phyloP scores from a whole-genome alignment of 2,329 filamentous ascomycete species.

The Fusarium sp. region DNA sequence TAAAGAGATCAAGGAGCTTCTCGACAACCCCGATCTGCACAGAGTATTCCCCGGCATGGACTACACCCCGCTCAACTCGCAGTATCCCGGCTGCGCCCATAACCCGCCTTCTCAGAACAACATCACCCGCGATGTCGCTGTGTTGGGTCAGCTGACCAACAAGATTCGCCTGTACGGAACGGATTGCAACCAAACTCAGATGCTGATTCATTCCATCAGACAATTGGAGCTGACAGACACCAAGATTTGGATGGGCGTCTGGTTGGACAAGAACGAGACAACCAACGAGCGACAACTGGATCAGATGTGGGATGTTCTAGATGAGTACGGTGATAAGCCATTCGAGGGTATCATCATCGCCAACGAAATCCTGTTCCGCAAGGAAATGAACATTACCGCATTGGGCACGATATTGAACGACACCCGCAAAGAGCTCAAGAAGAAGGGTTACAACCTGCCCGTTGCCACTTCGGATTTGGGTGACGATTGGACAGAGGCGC shows the following conservation, averaged over 20 bases:
- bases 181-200: slow-evolving; percentile 97
- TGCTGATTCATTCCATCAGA: slow-evolving; percentile 88
- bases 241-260: slow-evolving; percentile 95
- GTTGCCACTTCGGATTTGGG: slow-evolving; percentile 92
- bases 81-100: slow-evolving; percentile 86
- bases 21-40: slow-evolving; percentile 87
- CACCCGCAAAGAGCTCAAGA: slow-evolving; percentile 81
- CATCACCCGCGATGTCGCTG: slow-evolving; percentile 89
- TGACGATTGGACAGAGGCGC: slow-evolving; percentile 82
- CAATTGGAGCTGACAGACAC: slow-evolving; percentile 79
- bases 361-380: slow-evolving; percentile 83
- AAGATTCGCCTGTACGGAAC: slow-evolving; percentile 92
- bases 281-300: slow-evolving; percentile 86
- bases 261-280: slow-evolving; percentile 86
- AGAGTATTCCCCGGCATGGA: slow-evolving; percentile 97
- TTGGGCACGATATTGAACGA: slow-evolving; percentile 75
- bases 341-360: slow-evolving; percentile 89
- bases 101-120: slow-evolving; percentile 93
- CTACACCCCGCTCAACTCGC: slow-evolving; percentile 92
- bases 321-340: slow-evolving; percentile 74
- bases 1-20: slow-evolving; percentile 81
- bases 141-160: slow-evolving; percentile 91
- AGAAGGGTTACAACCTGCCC: slow-evolving; percentile 76
- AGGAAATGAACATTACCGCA: slow-evolving; percentile 77
- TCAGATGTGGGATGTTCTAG: slow-evolving; percentile 88